Evolutionary conservation across 2,329 filamentous ascomycete genomes (phyloP), one percentile per base, ranked within the genome.

Genomic region (Sarocladium kiliense): DNA sequence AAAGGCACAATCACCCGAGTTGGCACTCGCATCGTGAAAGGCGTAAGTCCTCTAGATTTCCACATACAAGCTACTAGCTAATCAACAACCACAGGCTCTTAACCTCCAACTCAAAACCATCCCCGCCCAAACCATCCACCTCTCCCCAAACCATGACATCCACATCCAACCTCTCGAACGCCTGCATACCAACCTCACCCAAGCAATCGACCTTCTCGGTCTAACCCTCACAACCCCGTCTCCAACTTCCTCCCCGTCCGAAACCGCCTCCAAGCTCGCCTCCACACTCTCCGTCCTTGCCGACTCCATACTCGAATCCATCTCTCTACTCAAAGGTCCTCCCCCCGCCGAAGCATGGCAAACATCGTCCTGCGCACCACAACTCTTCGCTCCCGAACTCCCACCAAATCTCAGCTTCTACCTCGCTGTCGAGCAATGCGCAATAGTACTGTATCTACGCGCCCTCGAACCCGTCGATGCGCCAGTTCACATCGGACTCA

Each of bases 1-100:
- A 99, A 99, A 71, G 94, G 94, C 18, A 89, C 91, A 63, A 84
- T 97, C 58, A 97, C 93, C 1, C 84, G 94, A 54, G 84, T 96
- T 34, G 94, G 94, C 37, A 90, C 90, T n/a, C 85, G 88, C 53
- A 87, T 99, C 60, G 87, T 96, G 59, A 96, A 96, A 69, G 93
- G 91, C 61, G 89, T 92, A 77, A 63, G 86, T 79, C 5, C 25
- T 25, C 26, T 37, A 39, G n/a, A 51, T 37, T 51, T 18, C 16
- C 36, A 57, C 58, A 27, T 34, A 32, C 30, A 16, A 23, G 30
- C 49, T 56, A 30, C 44, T 9, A 23, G 58, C 44, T 26, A 14
- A 36, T 47, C 14, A 27, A 14, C 14, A 27, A 10, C 14, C n/a
- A 12, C 63, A 89, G 87, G 87, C 88, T 58, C 80, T 96, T 58